These are phyloP conservation scores for Geopyxis carbonaria DNA, from an alignment of 495 filamentous ascomycete genomes.

Conservation along the genomic window DNA sequence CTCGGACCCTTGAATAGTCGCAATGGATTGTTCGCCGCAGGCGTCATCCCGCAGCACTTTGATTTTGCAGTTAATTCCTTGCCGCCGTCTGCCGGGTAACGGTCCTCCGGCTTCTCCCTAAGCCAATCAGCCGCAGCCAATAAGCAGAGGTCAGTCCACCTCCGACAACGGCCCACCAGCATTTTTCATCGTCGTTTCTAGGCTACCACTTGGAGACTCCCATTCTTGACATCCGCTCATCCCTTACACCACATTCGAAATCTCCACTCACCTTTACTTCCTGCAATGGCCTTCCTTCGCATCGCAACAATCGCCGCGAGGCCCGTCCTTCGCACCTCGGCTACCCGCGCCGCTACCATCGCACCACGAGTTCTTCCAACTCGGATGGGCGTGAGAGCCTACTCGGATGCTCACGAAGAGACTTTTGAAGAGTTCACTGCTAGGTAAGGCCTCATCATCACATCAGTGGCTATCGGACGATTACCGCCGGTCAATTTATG, in stretches of 20 bases:
- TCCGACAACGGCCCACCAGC: no score
- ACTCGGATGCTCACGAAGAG: conserved; percentile 56
- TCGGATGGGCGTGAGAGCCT: conserved; percentile 14
- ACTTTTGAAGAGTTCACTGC: conserved; percentile 98
- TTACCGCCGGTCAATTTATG: neutral
- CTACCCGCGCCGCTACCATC: conserved; percentile 12
- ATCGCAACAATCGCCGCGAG: conserved; percentile 15
- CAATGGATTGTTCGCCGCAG: no score
- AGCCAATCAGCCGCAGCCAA: no score
- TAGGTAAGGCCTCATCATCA: conserved; percentile 59
- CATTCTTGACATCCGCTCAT: conserved; percentile 5
- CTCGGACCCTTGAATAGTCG: no score
- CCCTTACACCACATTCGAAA: conserved; percentile 10
- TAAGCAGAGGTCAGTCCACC: no score
- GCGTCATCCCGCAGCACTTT: no score
- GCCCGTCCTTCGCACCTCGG: conserved; percentile 22
- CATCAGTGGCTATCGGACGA: no score
- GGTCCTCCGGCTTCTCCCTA: no score
- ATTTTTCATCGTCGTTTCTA: no score
- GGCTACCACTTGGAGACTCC: conserved; percentile 19
- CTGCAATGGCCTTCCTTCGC: conserved; percentile 21
- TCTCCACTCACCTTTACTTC: conserved; percentile 15
- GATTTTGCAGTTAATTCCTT: no score
- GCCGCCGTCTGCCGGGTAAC: no score
- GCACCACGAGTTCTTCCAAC: conserved; percentile 10